phyloP scores from a whole-genome alignment of 768 basidiomycete species.

The Cantharellus anzutake region DNA sequence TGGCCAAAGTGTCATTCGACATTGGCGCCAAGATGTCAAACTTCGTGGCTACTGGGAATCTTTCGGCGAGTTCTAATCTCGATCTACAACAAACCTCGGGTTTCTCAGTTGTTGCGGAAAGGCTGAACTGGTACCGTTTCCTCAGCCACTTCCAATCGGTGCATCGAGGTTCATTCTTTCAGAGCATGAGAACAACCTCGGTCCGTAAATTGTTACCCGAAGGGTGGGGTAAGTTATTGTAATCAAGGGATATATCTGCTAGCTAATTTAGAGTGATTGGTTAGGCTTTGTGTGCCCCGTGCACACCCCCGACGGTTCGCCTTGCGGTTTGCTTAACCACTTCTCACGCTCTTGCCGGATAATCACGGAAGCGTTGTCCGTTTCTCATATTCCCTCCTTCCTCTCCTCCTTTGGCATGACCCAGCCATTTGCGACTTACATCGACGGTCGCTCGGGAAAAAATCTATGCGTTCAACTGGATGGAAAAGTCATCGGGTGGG shows the following conservation, averaged over 20 bases:
- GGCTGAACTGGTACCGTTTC: slow-evolving; percentile 96
- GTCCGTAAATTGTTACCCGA: slow-evolving; percentile 94
- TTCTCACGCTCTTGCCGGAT: slow-evolving; percentile 87
- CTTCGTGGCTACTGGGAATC: slow-evolving; percentile 93
- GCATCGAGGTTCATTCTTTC: slow-evolving; percentile 98
- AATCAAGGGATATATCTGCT: background rate
- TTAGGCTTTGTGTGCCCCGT: slow-evolving; percentile 94
- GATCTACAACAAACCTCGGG: slow-evolving; percentile 95
- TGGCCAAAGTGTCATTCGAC: slow-evolving; percentile 72
- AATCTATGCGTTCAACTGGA: slow-evolving; percentile 90
- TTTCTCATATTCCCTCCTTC: slow-evolving; percentile 62
- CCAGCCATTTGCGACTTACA: slow-evolving; percentile 56
- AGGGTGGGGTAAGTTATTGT: slow-evolving; percentile 61
- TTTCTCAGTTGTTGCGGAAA: slow-evolving; percentile 98
- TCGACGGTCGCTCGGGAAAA: slow-evolving; percentile 40
- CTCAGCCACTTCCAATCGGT: slow-evolving; percentile 97
- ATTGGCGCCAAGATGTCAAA: slow-evolving; percentile 78
- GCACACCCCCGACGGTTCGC: slow-evolving; percentile 95
- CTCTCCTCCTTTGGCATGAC: slow-evolving; percentile 89
- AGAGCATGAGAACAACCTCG: slow-evolving; percentile 92
- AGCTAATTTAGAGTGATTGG: background rate
- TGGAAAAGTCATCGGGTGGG: slow-evolving; percentile 89
- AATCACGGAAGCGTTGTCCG: slow-evolving; percentile 53
- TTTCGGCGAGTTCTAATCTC: slow-evolving; percentile 84
- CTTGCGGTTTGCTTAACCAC: slow-evolving; percentile 95